phyloP scores from a whole-genome alignment of 1,284 basidiomycete genomes.

The Cryptococcus neoformans region DNA sequence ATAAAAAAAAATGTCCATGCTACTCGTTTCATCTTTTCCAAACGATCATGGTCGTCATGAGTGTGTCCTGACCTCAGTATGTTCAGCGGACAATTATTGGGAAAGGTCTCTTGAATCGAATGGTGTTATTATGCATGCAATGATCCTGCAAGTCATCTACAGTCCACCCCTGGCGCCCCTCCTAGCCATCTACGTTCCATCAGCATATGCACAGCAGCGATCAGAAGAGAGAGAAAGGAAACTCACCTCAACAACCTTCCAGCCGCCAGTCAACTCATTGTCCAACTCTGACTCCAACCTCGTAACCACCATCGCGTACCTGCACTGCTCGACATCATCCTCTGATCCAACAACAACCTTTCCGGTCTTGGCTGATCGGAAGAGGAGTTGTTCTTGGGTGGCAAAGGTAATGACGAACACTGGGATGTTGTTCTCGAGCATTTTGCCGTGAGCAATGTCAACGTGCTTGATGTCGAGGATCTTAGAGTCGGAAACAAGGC shows the following conservation, averaged over 20 bases:
- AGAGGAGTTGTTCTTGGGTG: constrained; percentile 90
- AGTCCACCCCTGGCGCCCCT: constrained; percentile 24
- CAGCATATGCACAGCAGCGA: not conserved
- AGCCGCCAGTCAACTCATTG: constrained; percentile 93
- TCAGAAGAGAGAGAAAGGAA: not conserved
- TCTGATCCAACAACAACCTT: constrained; percentile 85
- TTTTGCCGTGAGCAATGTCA: constrained; percentile 72
- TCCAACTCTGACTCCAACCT: constrained; percentile 79
- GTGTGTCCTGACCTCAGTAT: no score
- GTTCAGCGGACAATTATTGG: no score
- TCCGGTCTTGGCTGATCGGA: constrained; percentile 82
- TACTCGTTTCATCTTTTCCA: no score
- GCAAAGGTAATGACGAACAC: constrained; percentile 92
- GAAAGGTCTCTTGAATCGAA: not conserved
- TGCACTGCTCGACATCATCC: constrained; percentile 85
- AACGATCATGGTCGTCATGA: no score
- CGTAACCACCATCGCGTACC: constrained; percentile 89
- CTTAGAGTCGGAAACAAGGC: constrained; percentile 83
- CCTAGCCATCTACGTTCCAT: constrained; percentile 29
- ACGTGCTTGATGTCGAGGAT: constrained; percentile 93
- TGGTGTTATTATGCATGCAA: constrained; percentile 6
- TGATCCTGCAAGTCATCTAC: not conserved
- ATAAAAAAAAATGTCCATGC: no score
- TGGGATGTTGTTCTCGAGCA: constrained; percentile 83
- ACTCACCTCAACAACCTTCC: constrained; percentile 94